Evolutionary conservation across 352 stramenopile species (phyloP).

Genomic region (Phytophthora sojae): DNA sequence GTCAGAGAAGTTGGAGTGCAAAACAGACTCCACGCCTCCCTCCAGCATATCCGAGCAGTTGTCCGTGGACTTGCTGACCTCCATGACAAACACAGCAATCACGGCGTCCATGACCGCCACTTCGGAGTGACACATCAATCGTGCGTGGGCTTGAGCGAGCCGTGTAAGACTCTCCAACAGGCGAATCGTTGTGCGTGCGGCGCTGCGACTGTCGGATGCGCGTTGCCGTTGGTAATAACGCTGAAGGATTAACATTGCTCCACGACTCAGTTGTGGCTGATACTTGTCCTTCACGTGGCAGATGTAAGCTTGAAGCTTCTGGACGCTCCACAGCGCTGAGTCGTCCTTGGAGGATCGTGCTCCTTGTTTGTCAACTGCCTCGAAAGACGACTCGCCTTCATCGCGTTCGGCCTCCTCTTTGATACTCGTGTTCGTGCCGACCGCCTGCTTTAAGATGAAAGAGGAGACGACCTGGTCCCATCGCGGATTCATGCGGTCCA

Average conservation of each 20-base stretch:
- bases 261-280: slow-evolving; percentile 79
- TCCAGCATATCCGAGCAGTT: slow-evolving; percentile 63
- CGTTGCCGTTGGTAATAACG: slow-evolving; percentile 92
- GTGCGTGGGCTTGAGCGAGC: slow-evolving; percentile 91
- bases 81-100: slow-evolving; percentile 81
- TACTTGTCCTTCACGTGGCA: slow-evolving; percentile 92
- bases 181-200: slow-evolving; percentile 91
- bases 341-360: slow-evolving; percentile 14
- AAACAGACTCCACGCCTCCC: slow-evolving; percentile 63
- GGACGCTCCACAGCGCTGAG: slow-evolving; percentile 77
- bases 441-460: slow-evolving; percentile 94
- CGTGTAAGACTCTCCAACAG: slow-evolving; percentile 96
- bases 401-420: slow-evolving; percentile 36
- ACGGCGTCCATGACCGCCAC: slow-evolving; percentile 82
- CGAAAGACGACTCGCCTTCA: slow-evolving; percentile 27
- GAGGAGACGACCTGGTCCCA: slow-evolving; percentile 95
- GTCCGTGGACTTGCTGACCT: slow-evolving; percentile 77
- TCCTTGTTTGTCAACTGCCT: slow-evolving; percentile 14
- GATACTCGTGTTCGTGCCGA: slow-evolving; percentile 36
- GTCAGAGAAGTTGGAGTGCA: slow-evolving; percentile 74
- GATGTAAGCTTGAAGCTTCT: slow-evolving; percentile 94
- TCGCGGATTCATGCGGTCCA: slow-evolving; percentile 88
- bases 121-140: slow-evolving; percentile 78
- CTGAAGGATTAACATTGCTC: slow-evolving; percentile 89
- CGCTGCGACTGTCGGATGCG: slow-evolving; percentile 65